Evolutionary conservation across 768 basidiomycete species (phyloP).

Genomic region (Tricholomella constricta): DNA sequence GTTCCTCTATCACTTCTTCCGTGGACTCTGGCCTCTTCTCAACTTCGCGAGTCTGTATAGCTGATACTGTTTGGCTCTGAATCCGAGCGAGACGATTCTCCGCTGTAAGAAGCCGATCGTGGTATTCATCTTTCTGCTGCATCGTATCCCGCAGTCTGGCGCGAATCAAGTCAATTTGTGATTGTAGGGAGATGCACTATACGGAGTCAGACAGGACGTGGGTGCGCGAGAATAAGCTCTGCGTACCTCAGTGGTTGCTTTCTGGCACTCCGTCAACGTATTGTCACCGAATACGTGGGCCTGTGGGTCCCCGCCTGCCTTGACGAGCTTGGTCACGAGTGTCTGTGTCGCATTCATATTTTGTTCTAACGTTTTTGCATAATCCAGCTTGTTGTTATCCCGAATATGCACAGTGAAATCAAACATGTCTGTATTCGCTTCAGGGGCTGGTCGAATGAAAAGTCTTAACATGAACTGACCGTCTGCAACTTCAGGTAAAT

Average conservation of each 20-base stretch:
- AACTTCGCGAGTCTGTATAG: conserved; percentile 42
- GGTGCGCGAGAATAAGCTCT: conserved; percentile 2
- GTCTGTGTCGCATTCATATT: conserved; percentile 60
- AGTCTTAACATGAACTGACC: conserved; percentile 42
- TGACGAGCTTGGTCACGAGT: conserved; percentile 60
- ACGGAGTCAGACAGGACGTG: conserved; percentile 10
- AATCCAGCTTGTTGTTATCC: conserved; percentile 36
- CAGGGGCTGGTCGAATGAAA: conserved; percentile 6
- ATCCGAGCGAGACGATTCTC: conserved; percentile 66
- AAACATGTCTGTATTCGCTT: conserved; percentile 41
- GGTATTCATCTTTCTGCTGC: conserved; percentile 48
- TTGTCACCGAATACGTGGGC: conserved; percentile 37
- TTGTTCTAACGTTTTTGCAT: conserved; percentile 49
- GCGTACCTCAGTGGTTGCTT: conserved; percentile 61
- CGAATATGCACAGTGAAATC: conserved; percentile 45
- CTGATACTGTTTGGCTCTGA: conserved; percentile 53
- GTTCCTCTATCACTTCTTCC: conserved; percentile 47
- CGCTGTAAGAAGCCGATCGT: conserved; percentile 51
- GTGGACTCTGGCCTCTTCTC: conserved; percentile 28
- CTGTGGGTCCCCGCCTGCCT: conserved; percentile 39
- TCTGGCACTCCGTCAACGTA: conserved; percentile 49
- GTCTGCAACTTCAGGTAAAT: conserved; percentile 43
- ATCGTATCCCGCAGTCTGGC: conserved; percentile 52
- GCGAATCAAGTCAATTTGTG: conserved; percentile 55
- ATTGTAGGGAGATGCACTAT: conserved; percentile 60